phyloP scores from a whole-genome alignment of 1,284 basidiomycete genomes.

The Rhizoctonia solani region DNA sequence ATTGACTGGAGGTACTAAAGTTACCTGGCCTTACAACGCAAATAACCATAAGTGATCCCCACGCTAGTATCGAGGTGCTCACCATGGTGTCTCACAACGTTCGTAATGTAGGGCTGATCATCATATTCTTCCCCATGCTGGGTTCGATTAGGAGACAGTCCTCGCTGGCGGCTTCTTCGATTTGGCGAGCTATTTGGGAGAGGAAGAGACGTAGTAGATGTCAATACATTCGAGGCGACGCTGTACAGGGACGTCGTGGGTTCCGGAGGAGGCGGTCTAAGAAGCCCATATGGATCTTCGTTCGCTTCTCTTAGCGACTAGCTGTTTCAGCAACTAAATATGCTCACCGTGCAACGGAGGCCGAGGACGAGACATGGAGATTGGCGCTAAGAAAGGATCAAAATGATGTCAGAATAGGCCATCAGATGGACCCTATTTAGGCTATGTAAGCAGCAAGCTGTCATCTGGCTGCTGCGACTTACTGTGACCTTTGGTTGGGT shows the following conservation, averaged over 20 bases:
- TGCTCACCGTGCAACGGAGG: conserved; percentile 32
- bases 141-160: conserved; percentile 19
- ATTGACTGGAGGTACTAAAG: conserved; percentile 29
- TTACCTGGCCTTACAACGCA: conserved; percentile 21
- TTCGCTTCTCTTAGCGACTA: neutral
- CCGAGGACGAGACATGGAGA: conserved; percentile 33
- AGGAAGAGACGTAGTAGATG: conserved; percentile 10
- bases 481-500: neutral
- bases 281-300: conserved; percentile 25
- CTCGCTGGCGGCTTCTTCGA: conserved; percentile 19
- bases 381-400: neutral
- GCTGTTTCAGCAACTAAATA: neutral
- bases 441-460: neutral
- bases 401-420: conserved; percentile 25
- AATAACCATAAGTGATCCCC: neutral
- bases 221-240: neutral
- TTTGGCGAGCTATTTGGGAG: conserved; percentile 8
- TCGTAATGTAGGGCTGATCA: conserved; percentile 31
- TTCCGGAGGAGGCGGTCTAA: conserved; percentile 30
- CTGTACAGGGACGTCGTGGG: conserved; percentile 17
- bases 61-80: neutral
- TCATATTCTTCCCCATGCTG: conserved; percentile 32
- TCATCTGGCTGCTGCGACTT: neutral
- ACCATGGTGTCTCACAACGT: conserved; percentile 29
- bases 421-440: too few species aligned